These are phyloP conservation scores for Coniferiporia sulphurascens DNA, from an alignment of 1,284 basidiomycete genomes.

Conservation along the genomic window DNA sequence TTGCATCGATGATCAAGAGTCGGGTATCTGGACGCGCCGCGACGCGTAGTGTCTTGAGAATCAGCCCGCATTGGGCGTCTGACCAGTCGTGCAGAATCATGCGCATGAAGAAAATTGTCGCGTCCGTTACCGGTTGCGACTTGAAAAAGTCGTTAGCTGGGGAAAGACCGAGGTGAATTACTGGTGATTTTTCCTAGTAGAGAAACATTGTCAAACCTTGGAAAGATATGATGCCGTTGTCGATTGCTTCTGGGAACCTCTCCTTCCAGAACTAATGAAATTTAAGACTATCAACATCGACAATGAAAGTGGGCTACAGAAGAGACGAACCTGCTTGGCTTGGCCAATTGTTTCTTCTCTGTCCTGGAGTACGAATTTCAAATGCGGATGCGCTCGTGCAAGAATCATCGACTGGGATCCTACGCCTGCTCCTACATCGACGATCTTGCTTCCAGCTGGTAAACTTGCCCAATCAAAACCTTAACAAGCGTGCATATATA, in stretches of 20 bases:
- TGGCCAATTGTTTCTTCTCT: constrained; percentile 3
- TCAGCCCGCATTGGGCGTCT: constrained; percentile 9
- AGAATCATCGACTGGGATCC: constrained; percentile 19
- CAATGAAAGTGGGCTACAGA: not conserved
- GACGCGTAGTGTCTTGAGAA: not conserved
- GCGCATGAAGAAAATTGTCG: constrained; percentile 10
- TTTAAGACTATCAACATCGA: not conserved
- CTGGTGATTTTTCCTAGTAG: not conserved
- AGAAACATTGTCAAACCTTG: constrained; percentile 11
- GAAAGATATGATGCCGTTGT: constrained; percentile 23
- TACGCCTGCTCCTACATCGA: constrained; percentile 24
- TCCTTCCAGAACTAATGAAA: constrained; percentile 24
- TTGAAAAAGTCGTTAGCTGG: constrained; percentile 13
- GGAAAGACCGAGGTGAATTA: not conserved
- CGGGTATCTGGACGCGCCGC: not conserved
- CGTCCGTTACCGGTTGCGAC: not conserved
- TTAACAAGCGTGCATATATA: not conserved
- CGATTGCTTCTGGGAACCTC: constrained; percentile 22
- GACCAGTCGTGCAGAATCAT: constrained; percentile 18
- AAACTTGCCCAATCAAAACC: constrained; percentile 19
- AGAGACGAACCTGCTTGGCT: constrained; percentile 1
- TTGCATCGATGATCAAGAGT: not conserved
- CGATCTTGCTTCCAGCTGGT: constrained; percentile 12
- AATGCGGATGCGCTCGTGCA: constrained; percentile 7
- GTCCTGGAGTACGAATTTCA: constrained; percentile 24